Evolutionary conservation across 169 alveolate genomes (phyloP).

Genomic region (Amoebophrya sp.): DNA sequence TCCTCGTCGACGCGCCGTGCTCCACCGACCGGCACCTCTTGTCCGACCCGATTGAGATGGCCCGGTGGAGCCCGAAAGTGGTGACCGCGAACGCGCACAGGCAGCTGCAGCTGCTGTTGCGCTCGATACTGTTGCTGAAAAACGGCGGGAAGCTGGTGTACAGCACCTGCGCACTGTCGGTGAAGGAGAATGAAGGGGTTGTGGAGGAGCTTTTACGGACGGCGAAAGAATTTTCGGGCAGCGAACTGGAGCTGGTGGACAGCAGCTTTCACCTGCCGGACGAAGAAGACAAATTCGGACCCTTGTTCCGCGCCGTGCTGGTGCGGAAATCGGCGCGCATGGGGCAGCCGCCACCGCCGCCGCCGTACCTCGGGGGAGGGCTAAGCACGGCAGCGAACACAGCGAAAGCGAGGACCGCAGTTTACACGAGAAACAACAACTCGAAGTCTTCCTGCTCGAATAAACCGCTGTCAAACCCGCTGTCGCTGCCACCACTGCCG

Average conservation of each 20-base stretch:
- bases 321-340: not conserved
- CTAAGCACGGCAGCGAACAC: too few species aligned
- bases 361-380: too few species aligned
- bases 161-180: conserved; percentile 52
- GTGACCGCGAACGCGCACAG: conserved; percentile 43
- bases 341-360: too few species aligned
- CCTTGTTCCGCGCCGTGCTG: not conserved
- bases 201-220: conserved; percentile 10
- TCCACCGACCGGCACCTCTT: conserved; percentile 46
- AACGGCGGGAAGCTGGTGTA: conserved; percentile 45
- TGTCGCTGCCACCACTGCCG: too few species aligned
- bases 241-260: not conserved
- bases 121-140: conserved; percentile 39
- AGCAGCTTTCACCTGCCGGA: not conserved
- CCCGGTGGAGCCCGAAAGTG: conserved; percentile 40
- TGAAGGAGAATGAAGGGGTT: conserved; percentile 46
- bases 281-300: not conserved
- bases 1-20: conserved; percentile 56
- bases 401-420: too few species aligned
- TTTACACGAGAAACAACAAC: too few species aligned
- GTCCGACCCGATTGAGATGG: conserved; percentile 11
- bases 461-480: too few species aligned
- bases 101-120: conserved; percentile 39
- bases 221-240: not conserved
- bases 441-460: too few species aligned